Base-by-base conservation (phyloP, 371 early-diverging fungal genomes). In the Mortierella sp. region DNA sequence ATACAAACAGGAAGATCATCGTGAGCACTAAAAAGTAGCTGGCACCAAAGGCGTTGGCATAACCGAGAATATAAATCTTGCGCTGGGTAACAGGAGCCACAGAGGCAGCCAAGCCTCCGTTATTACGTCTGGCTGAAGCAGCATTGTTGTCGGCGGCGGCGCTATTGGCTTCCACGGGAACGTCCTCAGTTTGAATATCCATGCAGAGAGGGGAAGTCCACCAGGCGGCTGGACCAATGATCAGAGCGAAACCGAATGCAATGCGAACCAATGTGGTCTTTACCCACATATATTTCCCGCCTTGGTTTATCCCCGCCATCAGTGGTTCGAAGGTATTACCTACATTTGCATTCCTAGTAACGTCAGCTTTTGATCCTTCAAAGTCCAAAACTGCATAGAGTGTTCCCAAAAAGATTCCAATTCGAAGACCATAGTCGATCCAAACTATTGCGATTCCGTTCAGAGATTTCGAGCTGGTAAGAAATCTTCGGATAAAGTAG, bases 321-420 rank as follows among this genome's bases (percentile, higher is more conserved):
- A 75, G 43, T 7, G 80, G 71, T 56, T 75, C 81, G 34, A 74
- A 68, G 10, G 71, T 73, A 37, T 74, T 69, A 13, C 65, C 72
- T 10, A 57, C 64, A 15, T 63, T 68, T 42, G 56, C 58, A 31
- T 61, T 35, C 31, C 65, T 70, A 17, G 32, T 49, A 5, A 34
- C 53, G 26, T 70, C 78, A 3, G 76, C 19, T 32, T 72, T 72
- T 1, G 78, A 83, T 26, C 87, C 88, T 17, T 89, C 65, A 32
- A 86, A 84, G 68, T 93, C 93, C 49, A 94, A 54, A 3, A 86
- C 57, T 86, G 93, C 92, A 84, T 93, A 92, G 13, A 84, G 72
- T 1, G 86, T 85, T 1, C 88, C 83, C 43, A 90, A 70, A 3
- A 84, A 70, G 68, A 92, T 85, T 58, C 87, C 89, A 9, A 78